Evolutionary conservation across 306 rosid genomes (phyloP).

Genomic region (Casuarina equisetifolia): DNA sequence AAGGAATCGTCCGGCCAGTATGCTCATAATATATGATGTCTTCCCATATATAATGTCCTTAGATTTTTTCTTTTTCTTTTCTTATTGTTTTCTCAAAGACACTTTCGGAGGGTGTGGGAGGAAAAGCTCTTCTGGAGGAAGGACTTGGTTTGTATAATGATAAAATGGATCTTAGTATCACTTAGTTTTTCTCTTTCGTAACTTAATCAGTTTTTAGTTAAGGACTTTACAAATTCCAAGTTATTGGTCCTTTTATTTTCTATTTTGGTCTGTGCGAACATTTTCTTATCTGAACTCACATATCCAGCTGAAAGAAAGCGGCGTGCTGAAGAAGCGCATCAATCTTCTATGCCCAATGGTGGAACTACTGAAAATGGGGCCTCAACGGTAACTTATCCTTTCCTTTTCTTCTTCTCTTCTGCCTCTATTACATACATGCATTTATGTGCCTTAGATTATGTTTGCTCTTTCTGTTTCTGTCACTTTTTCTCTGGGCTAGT

Average conservation of each 20-base stretch:
- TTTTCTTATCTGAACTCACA: conserved; percentile 15
- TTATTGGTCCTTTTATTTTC: neutral
- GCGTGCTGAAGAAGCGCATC: conserved; percentile 64
- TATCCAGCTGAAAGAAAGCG: conserved; percentile 82
- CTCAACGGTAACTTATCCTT: conserved; percentile 59
- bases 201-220: neutral
- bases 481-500: neutral
- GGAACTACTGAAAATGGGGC: conserved; percentile 67
- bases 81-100: neutral
- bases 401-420: neutral
- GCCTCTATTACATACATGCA: neutral
- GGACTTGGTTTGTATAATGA: neutral
- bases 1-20: neutral
- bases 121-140: neutral
- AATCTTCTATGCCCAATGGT: conserved; percentile 60
- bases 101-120: neutral
- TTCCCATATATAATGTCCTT: neutral
- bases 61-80: neutral
- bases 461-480: neutral
- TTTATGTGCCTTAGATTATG: neutral
- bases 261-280: neutral
- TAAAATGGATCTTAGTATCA: neutral
- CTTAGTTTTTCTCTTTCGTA: neutral
- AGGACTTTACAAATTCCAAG: neutral
- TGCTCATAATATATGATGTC: neutral